Base-by-base conservation (phyloP, 1,284 basidiomycete genomes). In the Sporisorium iseilematis-ciliati region DNA sequence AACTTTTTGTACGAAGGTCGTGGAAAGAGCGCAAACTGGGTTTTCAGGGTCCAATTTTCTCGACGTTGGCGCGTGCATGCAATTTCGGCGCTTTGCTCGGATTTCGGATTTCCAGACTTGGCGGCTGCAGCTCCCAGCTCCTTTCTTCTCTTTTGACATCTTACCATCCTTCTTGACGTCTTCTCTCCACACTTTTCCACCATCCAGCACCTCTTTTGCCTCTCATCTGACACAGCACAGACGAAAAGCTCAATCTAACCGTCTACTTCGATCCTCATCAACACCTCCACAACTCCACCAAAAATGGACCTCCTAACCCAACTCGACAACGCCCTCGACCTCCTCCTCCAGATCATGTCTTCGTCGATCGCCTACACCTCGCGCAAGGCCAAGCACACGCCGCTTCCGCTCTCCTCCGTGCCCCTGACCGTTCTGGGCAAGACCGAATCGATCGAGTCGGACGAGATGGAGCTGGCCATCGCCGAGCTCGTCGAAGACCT, bases 311-410 rank as follows among this genome's bases (percentile, higher is more conserved):
- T 70, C 18, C 62, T 81, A 5, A 75, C 75, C 8, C 75, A 75
- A 62, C 75, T 81, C 11, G 79, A 81, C 35, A 58, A 38, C 20
- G 62, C 70, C 12, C 55, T 79, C 7, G 77, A 81, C 29, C 64
- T 76, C n/a, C 65, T 81, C 0, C 66, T 81, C 45, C 68, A 74
- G 43, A 75, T 81, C 55, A 81, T 81, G 79, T 78, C 79, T 1
- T 79, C 79, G 0, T 76, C 77, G 0, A 63, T 79, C 38, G 77
- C 79, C 0, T 81, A 65, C 60, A 65, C 75, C 16, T 81, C 79
- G 0, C 77, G 79, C 40, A 81, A 81, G 57, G 71, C 79, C 14
- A 51, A 53, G 26, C 79, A 81, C 45, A 18, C 48, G 6, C 43
- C 56, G 11, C 51, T 76, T 0, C 77, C 78, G 4, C 45, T 58